Percentiles rank a stretch among this genome's conserved stretches.
These are phyloP conservation scores for Guyanaporus albipodus DNA, from an alignment of 768 basidiomycete genomes.

Conservation along the genomic window DNA sequence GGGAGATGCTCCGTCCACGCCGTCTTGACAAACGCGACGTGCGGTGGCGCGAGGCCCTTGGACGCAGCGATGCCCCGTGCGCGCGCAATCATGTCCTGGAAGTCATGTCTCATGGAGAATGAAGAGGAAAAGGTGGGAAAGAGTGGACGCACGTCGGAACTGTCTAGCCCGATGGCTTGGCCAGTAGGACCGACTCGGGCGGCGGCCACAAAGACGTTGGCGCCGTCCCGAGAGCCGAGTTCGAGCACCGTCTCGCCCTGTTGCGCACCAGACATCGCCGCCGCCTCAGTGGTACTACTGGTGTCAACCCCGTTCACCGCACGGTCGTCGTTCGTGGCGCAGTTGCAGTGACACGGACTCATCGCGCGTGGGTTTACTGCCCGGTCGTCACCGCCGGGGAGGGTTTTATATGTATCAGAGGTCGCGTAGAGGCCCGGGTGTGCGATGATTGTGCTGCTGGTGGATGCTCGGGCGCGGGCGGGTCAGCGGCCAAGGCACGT, in stretches of 20 bases:
- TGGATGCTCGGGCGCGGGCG: no score
- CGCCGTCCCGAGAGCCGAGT: slow-evolving; percentile 54
- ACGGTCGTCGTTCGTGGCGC: no score
- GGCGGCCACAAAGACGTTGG: slow-evolving; percentile 54
- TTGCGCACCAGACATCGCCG: no score
- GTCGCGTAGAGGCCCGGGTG: no score
- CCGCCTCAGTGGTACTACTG: no score
- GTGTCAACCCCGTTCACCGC: slow-evolving; percentile 24
- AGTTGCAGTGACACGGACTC: no score
- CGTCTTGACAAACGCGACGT: slow-evolving; percentile 46
- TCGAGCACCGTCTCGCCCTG: slow-evolving; percentile 57
- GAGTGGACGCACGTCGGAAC: slow-evolving; percentile 38
- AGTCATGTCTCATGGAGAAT: background rate
- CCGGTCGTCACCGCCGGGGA: no score
- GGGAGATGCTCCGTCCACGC: slow-evolving; percentile 43
- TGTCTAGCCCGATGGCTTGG: slow-evolving; percentile 52
- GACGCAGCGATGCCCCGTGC: slow-evolving; percentile 44
- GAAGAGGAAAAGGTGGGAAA: background rate
- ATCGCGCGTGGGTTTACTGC: no score
- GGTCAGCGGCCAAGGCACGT: no score
- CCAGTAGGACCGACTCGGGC: slow-evolving; percentile 46
- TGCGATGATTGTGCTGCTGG: no score
- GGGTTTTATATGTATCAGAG: no score
- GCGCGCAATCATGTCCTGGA: slow-evolving; percentile 48
- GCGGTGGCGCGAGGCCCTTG: slow-evolving; percentile 42